Evolutionary conservation across 345 rosid genomes (phyloP).

Genomic region (Cardiospermum halicacabum): DNA sequence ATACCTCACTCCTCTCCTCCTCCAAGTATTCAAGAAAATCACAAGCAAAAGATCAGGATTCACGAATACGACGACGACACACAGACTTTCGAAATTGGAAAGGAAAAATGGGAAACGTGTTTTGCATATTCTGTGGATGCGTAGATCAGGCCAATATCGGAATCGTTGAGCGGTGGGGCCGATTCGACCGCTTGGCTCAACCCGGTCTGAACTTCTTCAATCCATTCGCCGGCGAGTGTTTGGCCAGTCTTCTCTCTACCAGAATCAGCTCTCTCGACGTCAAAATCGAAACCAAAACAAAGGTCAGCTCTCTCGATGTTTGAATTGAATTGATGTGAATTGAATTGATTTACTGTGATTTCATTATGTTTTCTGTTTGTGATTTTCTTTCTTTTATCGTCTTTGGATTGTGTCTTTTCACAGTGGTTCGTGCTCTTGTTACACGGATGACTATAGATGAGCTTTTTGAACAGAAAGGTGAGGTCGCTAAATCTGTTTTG

Average conservation of each 20-base stretch:
- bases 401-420: slow-evolving; percentile 1
- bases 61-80: no score
- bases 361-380: neutral
- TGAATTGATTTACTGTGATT: neutral
- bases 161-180: slow-evolving; percentile 84
- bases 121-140: slow-evolving; percentile 50
- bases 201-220: slow-evolving; percentile 82
- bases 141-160: slow-evolving; percentile 85
- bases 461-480: slow-evolving; percentile 96
- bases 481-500: slow-evolving; percentile 89
- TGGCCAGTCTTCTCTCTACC: slow-evolving; percentile 88
- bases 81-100: neutral
- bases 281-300: slow-evolving; percentile 89
- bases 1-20: no score
- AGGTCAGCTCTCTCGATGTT: slow-evolving; percentile 37
- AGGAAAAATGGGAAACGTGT: slow-evolving; percentile 57
- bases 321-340: neutral
- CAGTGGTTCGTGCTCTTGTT: slow-evolving; percentile 94
- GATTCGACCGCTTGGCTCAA: slow-evolving; percentile 75
- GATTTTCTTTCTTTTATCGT: neutral
- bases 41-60: neutral
- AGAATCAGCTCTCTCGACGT: slow-evolving; percentile 86
- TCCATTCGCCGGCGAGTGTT: slow-evolving; percentile 63
- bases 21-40: no score
- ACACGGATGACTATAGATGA: slow-evolving; percentile 85